phyloP scores from a whole-genome alignment of 2,329 filamentous ascomycete species.

The Exophiala dermatitidis region DNA sequence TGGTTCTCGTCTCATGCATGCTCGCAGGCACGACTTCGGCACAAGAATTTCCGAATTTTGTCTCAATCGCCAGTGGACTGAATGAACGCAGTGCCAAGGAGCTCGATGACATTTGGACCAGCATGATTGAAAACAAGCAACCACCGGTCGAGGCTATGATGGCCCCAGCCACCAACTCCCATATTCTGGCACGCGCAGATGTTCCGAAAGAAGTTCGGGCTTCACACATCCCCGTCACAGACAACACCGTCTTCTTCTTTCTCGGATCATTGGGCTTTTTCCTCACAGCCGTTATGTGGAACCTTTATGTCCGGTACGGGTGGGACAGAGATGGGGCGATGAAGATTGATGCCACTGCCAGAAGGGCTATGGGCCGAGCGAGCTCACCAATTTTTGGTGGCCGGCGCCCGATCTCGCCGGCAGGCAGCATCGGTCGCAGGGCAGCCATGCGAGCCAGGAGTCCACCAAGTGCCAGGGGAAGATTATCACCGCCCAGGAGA shows the following conservation, averaged over 20 bases:
- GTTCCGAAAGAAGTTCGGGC: background rate
- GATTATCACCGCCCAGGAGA: too few species aligned
- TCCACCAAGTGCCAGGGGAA: too few species aligned
- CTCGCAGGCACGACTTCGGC: background rate
- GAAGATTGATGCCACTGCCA: background rate
- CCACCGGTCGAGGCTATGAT: background rate
- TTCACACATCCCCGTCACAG: background rate
- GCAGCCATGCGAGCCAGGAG: too few species aligned
- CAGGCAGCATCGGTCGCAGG: too few species aligned
- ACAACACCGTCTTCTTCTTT: slow-evolving; percentile 6
- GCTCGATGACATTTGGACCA: background rate
- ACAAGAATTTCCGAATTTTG: background rate
- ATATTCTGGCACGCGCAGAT: background rate
- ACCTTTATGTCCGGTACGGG: slow-evolving; percentile 10
- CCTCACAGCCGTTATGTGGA: slow-evolving; percentile 6
- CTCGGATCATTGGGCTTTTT: slow-evolving; percentile 9
- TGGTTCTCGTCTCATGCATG: background rate
- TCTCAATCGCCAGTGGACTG: background rate
- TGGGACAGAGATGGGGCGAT: slow-evolving; percentile 4
- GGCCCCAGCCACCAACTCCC: background rate
- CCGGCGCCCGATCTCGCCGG: too few species aligned
- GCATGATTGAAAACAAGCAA: background rate
- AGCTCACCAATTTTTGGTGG: too few species aligned
- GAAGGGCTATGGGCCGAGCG: background rate
- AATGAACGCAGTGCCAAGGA: background rate